Evolutionary conservation across 441 rosid species (phyloP), one percentile per base, ranked within the genome.

Genomic region (Erodium texanum): DNA sequence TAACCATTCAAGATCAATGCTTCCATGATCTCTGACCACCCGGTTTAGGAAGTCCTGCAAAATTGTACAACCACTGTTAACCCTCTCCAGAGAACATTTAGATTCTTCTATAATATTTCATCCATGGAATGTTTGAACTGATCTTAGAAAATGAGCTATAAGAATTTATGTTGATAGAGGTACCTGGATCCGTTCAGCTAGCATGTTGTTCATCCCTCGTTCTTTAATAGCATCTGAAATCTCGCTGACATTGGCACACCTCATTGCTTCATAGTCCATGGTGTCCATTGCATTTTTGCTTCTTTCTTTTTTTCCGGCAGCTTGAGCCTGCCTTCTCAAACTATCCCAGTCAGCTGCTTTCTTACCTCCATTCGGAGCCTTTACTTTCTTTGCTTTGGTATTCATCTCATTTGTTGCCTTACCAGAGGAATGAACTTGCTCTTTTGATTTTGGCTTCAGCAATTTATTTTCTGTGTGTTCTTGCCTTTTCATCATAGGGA

Each of bases 171-270:
- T 64, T 27, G 65, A 41, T 11, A 50, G 34, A 58, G 58, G 34
- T 83, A 86, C 99, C 96, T 95, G 79, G 41, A 92, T 95, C 68
- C 99, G 79, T 73, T 78, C 91, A n/a, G 98, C 98, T 73, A 95
- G 80, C 93, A 92, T 80, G 76, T 90, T 84, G 80, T 92, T 93
- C 96, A 92, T 93, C 41, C 99, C 99, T 71, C 99, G 81, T 71
- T 83, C 97, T 81, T 82, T 90, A 54, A 95, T 95, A 36, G 89
- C 67, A 0, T 83, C 76, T 41, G 98, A 74, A 67, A 95, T 86
- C 75, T 83, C 85, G 12, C 66, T 50, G 54, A 86, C 77, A 43
- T 66, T 66, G 56, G 90, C 90, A 48, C 75, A 50, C 78, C 98
- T 88, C 78, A 95, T 29, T 67, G 94, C 93, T 84, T 90, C 94